These are phyloP conservation scores for Sicyos baderoa DNA, from an alignment of 306 rosid genomes.

Conservation along the genomic window DNA sequence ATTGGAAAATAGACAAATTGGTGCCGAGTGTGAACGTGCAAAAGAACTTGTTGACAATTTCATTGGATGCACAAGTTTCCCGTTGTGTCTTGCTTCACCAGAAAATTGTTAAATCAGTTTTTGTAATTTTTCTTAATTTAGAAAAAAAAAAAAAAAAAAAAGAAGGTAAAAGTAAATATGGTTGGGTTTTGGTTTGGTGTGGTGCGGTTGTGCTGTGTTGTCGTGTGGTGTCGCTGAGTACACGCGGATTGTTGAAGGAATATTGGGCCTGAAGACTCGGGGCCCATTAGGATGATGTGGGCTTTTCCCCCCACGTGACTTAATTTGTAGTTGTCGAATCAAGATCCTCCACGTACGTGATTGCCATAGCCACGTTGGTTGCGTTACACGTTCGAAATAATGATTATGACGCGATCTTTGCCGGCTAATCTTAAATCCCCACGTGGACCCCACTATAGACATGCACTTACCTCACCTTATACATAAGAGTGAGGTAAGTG, in stretches of 20 bases:
- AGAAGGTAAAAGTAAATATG: no score
- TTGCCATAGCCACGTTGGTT: neutral
- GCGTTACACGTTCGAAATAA: neutral
- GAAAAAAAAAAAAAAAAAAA: neutral
- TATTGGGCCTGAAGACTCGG: neutral
- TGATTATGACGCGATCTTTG: neutral
- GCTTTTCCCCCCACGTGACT: neutral
- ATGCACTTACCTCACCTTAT: no score
- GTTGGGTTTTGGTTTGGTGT: neutral
- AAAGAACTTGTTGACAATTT: neutral
- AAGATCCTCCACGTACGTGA: neutral
- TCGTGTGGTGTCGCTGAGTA: neutral
- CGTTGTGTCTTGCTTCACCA: neutral
- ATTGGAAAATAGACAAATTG: neutral
- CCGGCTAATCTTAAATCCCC: neutral
- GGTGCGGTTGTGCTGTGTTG: neutral
- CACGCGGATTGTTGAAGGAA: slow-evolving; percentile 2
- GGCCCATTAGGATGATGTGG: neutral
- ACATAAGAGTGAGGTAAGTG: no score
- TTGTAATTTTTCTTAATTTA: neutral
- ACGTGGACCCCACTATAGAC: neutral
- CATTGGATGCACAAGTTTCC: neutral
- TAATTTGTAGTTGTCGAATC: neutral
- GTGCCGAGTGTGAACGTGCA: no score
- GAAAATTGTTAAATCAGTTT: neutral